Base-by-base conservation (phyloP, 2,329 filamentous ascomycete genomes). In the Alternaria infectoria region DNA sequence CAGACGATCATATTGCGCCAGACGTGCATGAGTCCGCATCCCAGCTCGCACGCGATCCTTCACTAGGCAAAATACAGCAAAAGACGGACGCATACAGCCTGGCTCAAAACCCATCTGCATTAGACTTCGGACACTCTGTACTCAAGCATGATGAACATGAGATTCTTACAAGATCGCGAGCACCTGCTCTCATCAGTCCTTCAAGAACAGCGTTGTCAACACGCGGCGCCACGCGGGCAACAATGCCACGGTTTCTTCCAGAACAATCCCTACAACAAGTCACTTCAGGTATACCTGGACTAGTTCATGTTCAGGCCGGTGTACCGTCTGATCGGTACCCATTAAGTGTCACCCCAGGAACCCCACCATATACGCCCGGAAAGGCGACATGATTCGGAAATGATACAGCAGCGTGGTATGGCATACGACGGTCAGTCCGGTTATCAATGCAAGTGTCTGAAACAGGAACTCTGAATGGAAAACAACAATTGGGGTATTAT, bases 401-500 rank as follows among this genome's bases (percentile, higher is more conserved):
- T 23, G 25, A 43, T 9, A 3, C 6, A 36, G 30, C 7, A 13
- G 15, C 15, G 13, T 30, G 9, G 30, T n/a, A 19, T 47, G 19
- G 15, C 19, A n/a, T 13, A 19, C 21, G 25, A 19, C 6, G 15
- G 17, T 15, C 30, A 23, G 11, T 13, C 43, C 17, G 12, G 10
- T 30, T 7, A 5, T 36, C 36, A 19, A 13, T 9, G 1, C 3
- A 4, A 19, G 28, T 49, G 13, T 40, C 30, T 17, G 13, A 46
- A 21, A 46, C 6, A 15, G 17, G 15, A 23, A 19, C 6, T n/a
- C 21, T 40, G 11, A 12, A 17, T 21, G 12, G 45, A 56, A 40
- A 49, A 30, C 36, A 36, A 30, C 32, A 57, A 26, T 25, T 17
- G 21, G 60, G 58, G 55, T 57, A 54, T 56, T 58, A 40, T n/a